phyloP scores from a whole-genome alignment of 2,329 filamentous ascomycete species.

The Diplodia mutila region DNA sequence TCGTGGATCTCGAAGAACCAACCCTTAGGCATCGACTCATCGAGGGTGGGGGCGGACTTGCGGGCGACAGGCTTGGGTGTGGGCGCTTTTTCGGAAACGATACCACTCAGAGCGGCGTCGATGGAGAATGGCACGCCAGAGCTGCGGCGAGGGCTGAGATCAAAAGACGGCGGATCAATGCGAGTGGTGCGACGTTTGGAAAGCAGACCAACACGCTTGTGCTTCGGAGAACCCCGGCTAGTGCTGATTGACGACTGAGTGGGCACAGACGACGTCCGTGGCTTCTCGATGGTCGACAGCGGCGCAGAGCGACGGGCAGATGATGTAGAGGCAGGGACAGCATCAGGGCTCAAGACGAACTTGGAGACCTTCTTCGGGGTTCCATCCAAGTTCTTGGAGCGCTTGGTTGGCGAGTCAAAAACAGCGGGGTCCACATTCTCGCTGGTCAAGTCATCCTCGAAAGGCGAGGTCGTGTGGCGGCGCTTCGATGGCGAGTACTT shows the following conservation, averaged over 20 bases:
- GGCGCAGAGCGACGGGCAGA: conserved; percentile 31
- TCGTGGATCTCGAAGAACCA: conserved; percentile 97
- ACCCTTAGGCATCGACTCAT: conserved; percentile 60
- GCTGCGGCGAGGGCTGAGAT: conserved; percentile 48
- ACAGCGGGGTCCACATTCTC: conserved; percentile 63
- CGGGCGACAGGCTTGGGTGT: conserved; percentile 37
- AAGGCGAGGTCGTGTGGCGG: conserved; percentile 47
- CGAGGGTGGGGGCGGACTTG: conserved; percentile 52
- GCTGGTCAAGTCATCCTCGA: conserved; percentile 53
- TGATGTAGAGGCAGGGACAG: conserved; percentile 31
- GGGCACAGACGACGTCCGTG: conserved; percentile 48
- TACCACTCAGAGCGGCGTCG: conserved; percentile 79
- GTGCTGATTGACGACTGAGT: conserved; percentile 49
- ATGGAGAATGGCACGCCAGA: conserved; percentile 73
- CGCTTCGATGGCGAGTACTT: conserved; percentile 49
- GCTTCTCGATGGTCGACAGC: conserved; percentile 35
- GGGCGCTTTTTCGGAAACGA: conserved; percentile 63
- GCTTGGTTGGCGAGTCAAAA: conserved; percentile 57
- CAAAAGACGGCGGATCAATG: conserved; percentile 70
- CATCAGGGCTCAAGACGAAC: conserved; percentile 42
- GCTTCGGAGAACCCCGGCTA: conserved; percentile 75
- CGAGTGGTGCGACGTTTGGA: conserved; percentile 70
- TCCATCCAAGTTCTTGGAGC: conserved; percentile 51
- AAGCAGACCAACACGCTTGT: conserved; percentile 70
- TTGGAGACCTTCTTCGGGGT: conserved; percentile 45